A percentile compares a stretch with the other conserved stretches of the same genome.
phyloP scores from a whole-genome alignment of 306 rosid genomes.

The Hippophae gyantsensis region DNA sequence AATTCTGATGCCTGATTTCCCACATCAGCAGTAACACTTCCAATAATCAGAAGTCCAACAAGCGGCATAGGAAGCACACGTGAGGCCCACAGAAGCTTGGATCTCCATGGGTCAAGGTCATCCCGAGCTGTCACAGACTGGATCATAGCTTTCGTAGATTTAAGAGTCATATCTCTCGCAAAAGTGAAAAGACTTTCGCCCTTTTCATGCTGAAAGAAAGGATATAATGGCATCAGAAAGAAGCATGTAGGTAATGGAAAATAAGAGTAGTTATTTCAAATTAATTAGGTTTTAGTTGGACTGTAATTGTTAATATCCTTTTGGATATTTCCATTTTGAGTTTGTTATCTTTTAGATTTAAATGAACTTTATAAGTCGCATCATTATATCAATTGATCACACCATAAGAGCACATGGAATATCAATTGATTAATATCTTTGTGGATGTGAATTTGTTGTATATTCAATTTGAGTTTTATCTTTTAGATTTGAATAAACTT shows the following conservation, averaged over 20 bases:
- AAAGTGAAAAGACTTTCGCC: conserved; percentile 89
- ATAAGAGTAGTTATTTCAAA: no score
- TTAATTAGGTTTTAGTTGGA: no score
- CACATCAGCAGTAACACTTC: conserved; percentile 59
- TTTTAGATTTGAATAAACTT: no score
- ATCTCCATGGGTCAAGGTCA: conserved; percentile 81
- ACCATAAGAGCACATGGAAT: no score
- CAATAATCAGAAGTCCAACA: conserved; percentile 77
- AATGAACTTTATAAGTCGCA: no score
- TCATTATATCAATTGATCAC: no score
- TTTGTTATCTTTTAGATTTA: no score
- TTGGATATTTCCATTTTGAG: no score
- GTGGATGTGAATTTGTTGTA: no score
- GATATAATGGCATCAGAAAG: conserved; percentile 12
- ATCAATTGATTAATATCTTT: no score
- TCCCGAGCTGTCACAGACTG: conserved; percentile 46
- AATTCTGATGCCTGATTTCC: conserved; percentile 61
- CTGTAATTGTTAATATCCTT: no score
- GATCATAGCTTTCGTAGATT: conserved; percentile 73
- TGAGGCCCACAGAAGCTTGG: conserved; percentile 91
- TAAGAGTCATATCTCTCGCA: conserved; percentile 83
- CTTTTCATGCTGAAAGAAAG: conserved; percentile 53
- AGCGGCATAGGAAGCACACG: conserved; percentile 98
- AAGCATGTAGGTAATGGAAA: neutral
- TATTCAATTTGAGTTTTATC: no score